phyloP scores from a whole-genome alignment of 2,329 filamentous ascomycete genomes.

The Onygena corvina region DNA sequence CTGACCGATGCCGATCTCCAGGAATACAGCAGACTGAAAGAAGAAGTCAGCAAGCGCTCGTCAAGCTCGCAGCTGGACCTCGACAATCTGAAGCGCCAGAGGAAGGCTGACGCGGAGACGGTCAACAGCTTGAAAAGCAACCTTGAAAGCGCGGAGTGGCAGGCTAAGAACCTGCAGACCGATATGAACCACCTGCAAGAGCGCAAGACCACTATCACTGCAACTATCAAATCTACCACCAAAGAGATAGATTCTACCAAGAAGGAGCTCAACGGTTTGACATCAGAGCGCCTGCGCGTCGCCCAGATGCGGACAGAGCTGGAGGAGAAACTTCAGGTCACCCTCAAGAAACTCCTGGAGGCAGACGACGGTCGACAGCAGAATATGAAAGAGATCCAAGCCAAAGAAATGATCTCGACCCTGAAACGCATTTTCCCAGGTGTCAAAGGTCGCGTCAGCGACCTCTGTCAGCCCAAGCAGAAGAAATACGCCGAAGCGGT shows the following conservation, averaged over 20 bases:
- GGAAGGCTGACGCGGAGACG: constrained; percentile 83
- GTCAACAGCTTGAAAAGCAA: constrained; percentile 81
- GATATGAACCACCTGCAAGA: constrained; percentile 60
- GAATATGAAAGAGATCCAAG: constrained; percentile 64
- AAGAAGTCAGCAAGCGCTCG: constrained; percentile 72
- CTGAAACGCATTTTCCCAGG: constrained; percentile 86
- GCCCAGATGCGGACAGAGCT: constrained; percentile 76
- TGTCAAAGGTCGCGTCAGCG: constrained; percentile 78
- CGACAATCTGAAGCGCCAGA: constrained; percentile 74
- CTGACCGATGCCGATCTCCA: constrained; percentile 76
- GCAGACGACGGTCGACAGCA: constrained; percentile 77
- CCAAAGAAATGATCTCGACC: constrained; percentile 71
- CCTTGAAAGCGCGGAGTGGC: constrained; percentile 64
- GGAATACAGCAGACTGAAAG: constrained; percentile 74
- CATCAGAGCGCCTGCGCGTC: constrained; percentile 69
- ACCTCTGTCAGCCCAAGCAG: constrained; percentile 90
- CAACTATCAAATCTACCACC: constrained; percentile 53
- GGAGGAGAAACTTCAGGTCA: constrained; percentile 79
- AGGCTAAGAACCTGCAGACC: constrained; percentile 58
- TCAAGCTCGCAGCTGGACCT: constrained; percentile 70
- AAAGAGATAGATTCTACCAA: constrained; percentile 78
- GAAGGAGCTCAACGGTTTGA: constrained; percentile 74
- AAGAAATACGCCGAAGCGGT: constrained; percentile 94
- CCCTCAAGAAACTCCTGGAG: constrained; percentile 67
- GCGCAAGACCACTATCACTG: constrained; percentile 52